phyloP scores from a whole-genome alignment of 345 rosid species.

The Cardiospermum halicacabum region DNA sequence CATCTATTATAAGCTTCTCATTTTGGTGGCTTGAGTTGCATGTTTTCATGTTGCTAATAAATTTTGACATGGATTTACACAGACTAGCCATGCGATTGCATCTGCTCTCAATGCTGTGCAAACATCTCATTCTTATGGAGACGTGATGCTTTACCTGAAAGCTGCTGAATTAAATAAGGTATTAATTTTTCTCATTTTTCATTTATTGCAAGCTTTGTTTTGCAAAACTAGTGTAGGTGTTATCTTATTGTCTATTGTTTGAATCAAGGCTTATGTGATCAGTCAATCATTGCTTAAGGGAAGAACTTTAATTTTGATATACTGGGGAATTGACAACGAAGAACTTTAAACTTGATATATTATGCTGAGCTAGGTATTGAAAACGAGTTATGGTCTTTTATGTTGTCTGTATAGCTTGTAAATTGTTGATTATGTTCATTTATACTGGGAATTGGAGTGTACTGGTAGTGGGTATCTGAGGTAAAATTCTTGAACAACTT shows the following conservation, averaged over 20 bases:
- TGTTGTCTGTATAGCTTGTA: neutral
- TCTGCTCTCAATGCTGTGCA: conserved; percentile 74
- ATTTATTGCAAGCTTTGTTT: conserved; percentile 9
- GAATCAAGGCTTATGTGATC: neutral
- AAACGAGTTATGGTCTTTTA: neutral
- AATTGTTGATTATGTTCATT: neutral
- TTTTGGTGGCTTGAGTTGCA: neutral
- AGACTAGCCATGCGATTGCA: conserved; percentile 77
- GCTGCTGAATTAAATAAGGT: conserved; percentile 68
- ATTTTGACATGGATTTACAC: conserved; percentile 28
- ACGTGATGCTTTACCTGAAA: conserved; percentile 66
- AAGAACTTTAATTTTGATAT: neutral
- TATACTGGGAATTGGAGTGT: neutral
- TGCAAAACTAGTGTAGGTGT: neutral
- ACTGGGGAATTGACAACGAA: no score
- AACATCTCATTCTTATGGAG: conserved; percentile 89
- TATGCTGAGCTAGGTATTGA: neutral
- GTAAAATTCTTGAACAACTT: neutral
- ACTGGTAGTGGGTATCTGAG: neutral
- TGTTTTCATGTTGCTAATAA: conserved; percentile 15
- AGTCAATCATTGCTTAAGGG: neutral
- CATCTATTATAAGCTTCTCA: neutral
- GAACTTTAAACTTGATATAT: no score
- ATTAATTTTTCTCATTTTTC: conserved; percentile 3
- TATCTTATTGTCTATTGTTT: neutral